phyloP scores from a whole-genome alignment of 2,329 filamentous ascomycete genomes.

The Claviceps citrina region DNA sequence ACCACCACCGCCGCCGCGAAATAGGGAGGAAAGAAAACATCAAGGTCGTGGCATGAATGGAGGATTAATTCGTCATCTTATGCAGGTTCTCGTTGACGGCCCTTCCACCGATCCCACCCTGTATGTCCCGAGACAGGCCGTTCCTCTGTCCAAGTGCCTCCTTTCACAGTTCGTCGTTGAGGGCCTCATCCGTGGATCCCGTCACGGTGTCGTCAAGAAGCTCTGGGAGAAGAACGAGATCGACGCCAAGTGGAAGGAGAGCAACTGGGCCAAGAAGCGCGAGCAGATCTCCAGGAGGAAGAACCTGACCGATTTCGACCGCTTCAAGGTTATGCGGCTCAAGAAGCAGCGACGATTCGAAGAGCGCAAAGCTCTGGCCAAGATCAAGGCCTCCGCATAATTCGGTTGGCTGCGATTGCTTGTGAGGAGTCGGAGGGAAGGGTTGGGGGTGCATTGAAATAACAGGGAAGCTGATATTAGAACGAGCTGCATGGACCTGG shows the following conservation, averaged over 20 bases:
- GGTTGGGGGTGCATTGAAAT: constrained; percentile 13
- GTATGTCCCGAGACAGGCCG: constrained; percentile 72
- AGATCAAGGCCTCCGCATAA: constrained; percentile 74
- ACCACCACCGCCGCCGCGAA: neutral
- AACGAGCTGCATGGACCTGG: constrained; percentile 22
- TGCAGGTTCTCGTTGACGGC: constrained; percentile 87
- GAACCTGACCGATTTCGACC: constrained; percentile 93
- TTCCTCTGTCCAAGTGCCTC: constrained; percentile 67
- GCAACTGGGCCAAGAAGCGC: constrained; percentile 88
- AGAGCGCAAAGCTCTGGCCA: constrained; percentile 89
- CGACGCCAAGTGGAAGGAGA: constrained; percentile 84
- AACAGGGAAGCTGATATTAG: constrained; percentile 22
- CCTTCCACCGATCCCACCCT: constrained; percentile 68
- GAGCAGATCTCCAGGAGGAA: constrained; percentile 73
- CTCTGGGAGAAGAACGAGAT: constrained; percentile 84
- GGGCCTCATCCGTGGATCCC: constrained; percentile 71
- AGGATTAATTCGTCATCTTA: constrained; percentile 4
- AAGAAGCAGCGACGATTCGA: constrained; percentile 99
- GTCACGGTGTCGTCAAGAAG: constrained; percentile 69
- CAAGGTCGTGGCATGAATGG: neutral
- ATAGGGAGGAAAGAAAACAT: too few relatives aligned
- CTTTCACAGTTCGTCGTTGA: constrained; percentile 81
- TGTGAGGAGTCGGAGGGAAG: constrained; percentile 14
- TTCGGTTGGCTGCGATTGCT: constrained; percentile 19
- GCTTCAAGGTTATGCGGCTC: constrained; percentile 98